phyloP scores from a whole-genome alignment of 345 rosid species.

The Populus nigra region DNA sequence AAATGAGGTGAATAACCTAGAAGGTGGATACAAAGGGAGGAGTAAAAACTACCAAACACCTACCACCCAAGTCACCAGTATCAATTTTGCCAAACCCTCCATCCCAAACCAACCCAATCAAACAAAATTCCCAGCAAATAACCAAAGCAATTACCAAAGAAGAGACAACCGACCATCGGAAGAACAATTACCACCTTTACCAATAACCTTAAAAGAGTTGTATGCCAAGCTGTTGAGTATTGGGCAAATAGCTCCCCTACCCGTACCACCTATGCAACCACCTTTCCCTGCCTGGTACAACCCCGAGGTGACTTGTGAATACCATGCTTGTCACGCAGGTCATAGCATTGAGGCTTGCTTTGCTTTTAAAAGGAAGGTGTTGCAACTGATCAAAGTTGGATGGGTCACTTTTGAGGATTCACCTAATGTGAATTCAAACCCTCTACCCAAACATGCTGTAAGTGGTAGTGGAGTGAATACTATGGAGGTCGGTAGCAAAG shows the following conservation, averaged over 20 bases:
- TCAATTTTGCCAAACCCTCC: neutral
- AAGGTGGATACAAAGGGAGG: neutral
- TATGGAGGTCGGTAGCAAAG: accelerated
- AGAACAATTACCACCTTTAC: neutral
- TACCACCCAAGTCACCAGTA: neutral
- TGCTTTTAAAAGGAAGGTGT: no score
- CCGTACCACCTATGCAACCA: neutral
- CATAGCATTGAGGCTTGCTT: neutral
- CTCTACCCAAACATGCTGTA: neutral
- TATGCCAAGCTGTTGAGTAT: neutral
- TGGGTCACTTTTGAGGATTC: neutral
- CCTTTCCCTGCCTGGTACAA: neutral
- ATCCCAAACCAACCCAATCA: no score
- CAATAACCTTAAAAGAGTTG: no score
- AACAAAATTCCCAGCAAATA: neutral
- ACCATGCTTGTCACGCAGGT: neutral
- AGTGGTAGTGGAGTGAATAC: neutral
- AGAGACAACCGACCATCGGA: neutral
- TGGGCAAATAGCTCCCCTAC: neutral
- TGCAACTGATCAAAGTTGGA: neutral
- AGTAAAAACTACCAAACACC: neutral
- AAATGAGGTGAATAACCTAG: neutral
- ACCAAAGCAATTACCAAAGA: accelerated
- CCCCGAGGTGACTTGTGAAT: neutral
- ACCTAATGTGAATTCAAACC: neutral